Evolutionary conservation across 306 rosid species (phyloP).

Genomic region (apple (Malus domestica)): DNA sequence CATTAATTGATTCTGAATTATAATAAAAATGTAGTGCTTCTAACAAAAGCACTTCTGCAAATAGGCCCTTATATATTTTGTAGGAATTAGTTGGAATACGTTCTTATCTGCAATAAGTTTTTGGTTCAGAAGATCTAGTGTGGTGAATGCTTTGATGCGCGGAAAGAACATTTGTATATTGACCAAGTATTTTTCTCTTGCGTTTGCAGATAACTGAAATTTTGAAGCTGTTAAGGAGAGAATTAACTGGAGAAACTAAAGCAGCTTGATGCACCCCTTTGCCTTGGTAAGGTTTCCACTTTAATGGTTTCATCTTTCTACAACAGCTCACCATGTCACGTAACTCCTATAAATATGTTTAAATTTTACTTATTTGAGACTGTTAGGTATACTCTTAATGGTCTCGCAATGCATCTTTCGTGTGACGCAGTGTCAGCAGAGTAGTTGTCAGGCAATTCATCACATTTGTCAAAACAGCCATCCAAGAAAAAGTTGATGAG

Average conservation of each 20-base stretch:
- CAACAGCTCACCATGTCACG: not conserved
- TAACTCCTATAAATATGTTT: not conserved
- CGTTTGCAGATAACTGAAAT: slow-evolving; percentile 56
- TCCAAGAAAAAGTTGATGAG: slow-evolving; percentile 12
- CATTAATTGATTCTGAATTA: not conserved
- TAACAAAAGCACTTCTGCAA: not conserved
- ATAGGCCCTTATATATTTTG: not conserved
- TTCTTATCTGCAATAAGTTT: not conserved
- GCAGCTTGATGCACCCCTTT: slow-evolving; percentile 23
- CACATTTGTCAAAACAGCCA: slow-evolving; percentile 13
- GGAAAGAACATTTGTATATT: not conserved
- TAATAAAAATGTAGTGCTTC: not conserved
- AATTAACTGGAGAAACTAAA: slow-evolving; percentile 44
- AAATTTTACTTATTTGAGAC: not conserved
- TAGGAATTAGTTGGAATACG: not conserved
- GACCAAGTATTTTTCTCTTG: slow-evolving; percentile 1
- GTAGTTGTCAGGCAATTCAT: slow-evolving; percentile 3
- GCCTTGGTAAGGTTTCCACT: slow-evolving; percentile 33
- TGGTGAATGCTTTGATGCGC: not conserved
- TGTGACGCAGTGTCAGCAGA: not conserved
- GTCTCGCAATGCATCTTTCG: not conserved
- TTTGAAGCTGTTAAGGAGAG: slow-evolving; percentile 75
- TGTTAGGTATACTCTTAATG: not conserved
- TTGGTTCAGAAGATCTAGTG: not conserved
- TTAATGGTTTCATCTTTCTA: not conserved